Conservation (phyloP, 805 yeast genomes). For the Ogataea wickerhamii region DNA sequence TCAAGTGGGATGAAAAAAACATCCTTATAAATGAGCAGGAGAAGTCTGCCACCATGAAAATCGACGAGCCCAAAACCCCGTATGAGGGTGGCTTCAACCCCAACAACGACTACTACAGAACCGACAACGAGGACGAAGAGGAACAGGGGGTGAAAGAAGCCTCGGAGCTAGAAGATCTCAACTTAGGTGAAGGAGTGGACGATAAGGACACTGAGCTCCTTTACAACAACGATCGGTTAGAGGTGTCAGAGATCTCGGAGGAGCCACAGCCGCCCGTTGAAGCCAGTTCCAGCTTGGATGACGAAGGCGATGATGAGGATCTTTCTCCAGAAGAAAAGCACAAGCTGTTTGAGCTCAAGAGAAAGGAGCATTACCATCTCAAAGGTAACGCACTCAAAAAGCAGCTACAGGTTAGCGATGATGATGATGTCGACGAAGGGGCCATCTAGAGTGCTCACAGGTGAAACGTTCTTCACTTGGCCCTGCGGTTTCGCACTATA, state of each 20-base stretch:
- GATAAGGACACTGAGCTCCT: constrained; percentile 14
- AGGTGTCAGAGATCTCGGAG: too few relatives aligned
- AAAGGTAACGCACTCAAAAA: constrained; percentile 48
- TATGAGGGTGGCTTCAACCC: constrained; percentile 88
- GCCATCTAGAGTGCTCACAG: too few relatives aligned
- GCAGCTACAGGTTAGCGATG: constrained; percentile 34
- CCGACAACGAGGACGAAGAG: constrained; percentile 57
- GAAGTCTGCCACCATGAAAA: constrained; percentile 69
- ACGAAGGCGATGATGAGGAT: constrained; percentile 37
- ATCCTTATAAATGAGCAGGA: constrained; percentile 71
- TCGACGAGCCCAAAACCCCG: constrained; percentile 95
- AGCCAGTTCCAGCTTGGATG: constrained; percentile 30
- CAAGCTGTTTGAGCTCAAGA: constrained; percentile 66
- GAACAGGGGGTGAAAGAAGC: constrained; percentile 1
- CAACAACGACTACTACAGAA: constrained; percentile 70
- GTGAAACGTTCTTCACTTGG: too few relatives aligned
- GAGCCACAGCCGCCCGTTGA: constrained; percentile 16
- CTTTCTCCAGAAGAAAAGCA: constrained; percentile 59
- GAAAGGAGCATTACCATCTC: constrained; percentile 74
- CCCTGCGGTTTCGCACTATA: too few relatives aligned
- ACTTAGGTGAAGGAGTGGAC: constrained; percentile 35
- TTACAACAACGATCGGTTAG: constrained; percentile 14
- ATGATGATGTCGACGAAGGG: constrained; percentile 14
- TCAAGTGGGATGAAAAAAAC: constrained; percentile 85
- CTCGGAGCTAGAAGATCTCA: constrained; percentile 26